Evolutionary conservation across 139 green algal species (phyloP).

Genomic region (Spirogloea muscicola): DNA sequence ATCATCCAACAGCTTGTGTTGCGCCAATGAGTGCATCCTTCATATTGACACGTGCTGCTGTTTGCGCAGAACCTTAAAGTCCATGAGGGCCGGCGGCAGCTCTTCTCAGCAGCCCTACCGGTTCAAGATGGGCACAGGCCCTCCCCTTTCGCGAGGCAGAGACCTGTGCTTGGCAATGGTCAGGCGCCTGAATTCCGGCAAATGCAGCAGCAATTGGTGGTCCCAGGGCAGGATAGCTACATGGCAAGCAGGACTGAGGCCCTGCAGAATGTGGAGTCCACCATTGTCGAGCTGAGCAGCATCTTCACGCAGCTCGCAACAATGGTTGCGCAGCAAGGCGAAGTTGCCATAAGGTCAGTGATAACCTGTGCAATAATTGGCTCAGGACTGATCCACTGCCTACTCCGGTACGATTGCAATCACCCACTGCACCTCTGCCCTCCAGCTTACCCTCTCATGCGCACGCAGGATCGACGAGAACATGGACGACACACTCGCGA

Average conservation of each 20-base stretch:
- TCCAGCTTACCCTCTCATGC: no score
- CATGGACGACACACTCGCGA: slow-evolving; percentile 86
- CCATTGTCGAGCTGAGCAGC: slow-evolving; percentile 92
- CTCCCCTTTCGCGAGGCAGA: no score
- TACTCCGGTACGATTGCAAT: no score
- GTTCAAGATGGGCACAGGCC: no score
- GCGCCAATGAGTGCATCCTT: no score
- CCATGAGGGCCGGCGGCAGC: slow-evolving; percentile 59
- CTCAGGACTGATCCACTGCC: no score
- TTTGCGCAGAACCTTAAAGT: slow-evolving; percentile 50
- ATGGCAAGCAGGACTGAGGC: slow-evolving; percentile 66
- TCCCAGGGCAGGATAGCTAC: slow-evolving; percentile 35
- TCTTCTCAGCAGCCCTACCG: slow-evolving; percentile 76
- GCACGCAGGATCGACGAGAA: slow-evolving; percentile 97
- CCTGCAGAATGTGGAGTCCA: slow-evolving; percentile 90
- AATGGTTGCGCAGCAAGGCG: slow-evolving; percentile 86
- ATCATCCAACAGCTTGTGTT: no score
- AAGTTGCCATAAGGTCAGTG: slow-evolving; percentile 72
- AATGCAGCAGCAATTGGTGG: slow-evolving; percentile 38
- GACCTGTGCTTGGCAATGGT: no score
- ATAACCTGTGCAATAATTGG: not conserved
- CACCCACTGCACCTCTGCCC: no score
- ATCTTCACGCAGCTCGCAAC: slow-evolving; percentile 97
- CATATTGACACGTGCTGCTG: no score
- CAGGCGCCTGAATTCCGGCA: no score